Evolutionary conservation across 176 grass and related monocot genomes (phyloP), one percentile per base, ranked within the genome.

Genomic region (Poa annua): DNA sequence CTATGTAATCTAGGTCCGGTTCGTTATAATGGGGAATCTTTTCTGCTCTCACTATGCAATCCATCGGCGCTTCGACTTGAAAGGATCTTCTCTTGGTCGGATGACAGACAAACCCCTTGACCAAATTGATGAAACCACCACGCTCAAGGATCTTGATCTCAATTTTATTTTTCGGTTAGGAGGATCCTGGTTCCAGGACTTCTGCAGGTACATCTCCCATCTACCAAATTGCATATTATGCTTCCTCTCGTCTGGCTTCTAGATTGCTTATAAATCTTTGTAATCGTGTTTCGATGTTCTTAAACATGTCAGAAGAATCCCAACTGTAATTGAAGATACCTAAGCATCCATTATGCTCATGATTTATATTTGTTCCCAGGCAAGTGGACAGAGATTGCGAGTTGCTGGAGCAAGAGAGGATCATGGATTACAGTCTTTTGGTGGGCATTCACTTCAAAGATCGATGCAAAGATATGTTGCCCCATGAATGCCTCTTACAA

Each of bases 381-480:
- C 94, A 97, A 92, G 92, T 97, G 35, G 94, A 94, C 57, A 86
- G 75, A 89, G 92, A 97, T 83, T 94, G 91, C 42, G 92, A 94
- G 60, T 75, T 97, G 70, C 82, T 97, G 53, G 94, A 97, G 84
- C 92, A 97, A 59, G 94, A 97, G 59, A 91, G 94, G 80, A 97
- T 97, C 32, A 97, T 94, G 94, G 94, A 97, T 85, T 97, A 97
- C 53, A 97, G 94, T 89, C 89, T 97, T 59, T 75, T 97, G 64
- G 94, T 97, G n/a, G 94, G 94, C 36, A 64, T 97, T 84, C 92
- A 97, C 80, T 97, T 94, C 82, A 90, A 86, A 80, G 93, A 95
- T 60, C 41, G 29, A 79, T 89, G 61, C 92, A 88, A 90, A 87
- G 92, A 82, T 94, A 83, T 80, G 80, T 74, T 51, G 82, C 60